Percentiles rank a stretch among this genome's conserved stretches.
Evolutionary conservation across 371 early-diverging fungal genomes (phyloP).

Genomic region (Fennellomyces sp.): DNA sequence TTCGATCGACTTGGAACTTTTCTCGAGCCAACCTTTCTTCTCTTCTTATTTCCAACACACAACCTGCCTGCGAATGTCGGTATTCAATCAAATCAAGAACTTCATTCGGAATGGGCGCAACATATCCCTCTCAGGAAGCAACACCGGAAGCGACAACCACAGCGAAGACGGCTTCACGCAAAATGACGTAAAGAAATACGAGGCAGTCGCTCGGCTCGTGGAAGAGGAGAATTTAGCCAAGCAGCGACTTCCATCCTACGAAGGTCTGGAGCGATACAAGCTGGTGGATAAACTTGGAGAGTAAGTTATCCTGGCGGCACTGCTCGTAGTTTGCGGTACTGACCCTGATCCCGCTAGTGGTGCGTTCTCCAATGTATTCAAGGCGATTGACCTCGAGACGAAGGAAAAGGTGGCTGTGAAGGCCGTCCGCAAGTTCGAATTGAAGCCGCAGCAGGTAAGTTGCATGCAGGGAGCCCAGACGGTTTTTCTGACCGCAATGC

Average conservation of each 20-base stretch:
- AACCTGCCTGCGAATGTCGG: constrained; percentile 3
- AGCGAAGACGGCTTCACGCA: neutral
- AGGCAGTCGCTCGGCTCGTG: constrained; percentile 20
- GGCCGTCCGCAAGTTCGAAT: constrained; percentile 62
- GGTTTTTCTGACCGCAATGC: neutral
- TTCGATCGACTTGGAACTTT: too few species aligned
- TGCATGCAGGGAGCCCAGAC: neutral
- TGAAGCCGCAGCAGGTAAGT: constrained; percentile 24
- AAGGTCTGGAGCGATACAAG: constrained; percentile 45
- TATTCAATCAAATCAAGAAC: constrained; percentile 15
- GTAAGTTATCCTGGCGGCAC: constrained; percentile 38
- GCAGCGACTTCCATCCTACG: constrained; percentile 17
- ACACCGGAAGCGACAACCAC: neutral
- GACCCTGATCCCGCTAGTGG: constrained; percentile 49
- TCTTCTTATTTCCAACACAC: neutral
- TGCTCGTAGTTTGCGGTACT: neutral
- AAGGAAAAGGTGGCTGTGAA: constrained; percentile 75
- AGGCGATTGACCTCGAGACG: constrained; percentile 57
- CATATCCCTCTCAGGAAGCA: neutral
- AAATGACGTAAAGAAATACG: constrained; percentile 22
- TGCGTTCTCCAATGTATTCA: constrained; percentile 79
- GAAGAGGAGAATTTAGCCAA: constrained; percentile 21
- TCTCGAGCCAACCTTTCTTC: constrained; percentile 1
- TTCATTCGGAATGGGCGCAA: constrained; percentile 11
- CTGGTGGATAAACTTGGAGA: constrained; percentile 62